A percentile compares a stretch with the other conserved stretches of the same genome.
Evolutionary conservation across 352 stramenopile species (phyloP).

Genomic region (Pythium rishiriense): DNA sequence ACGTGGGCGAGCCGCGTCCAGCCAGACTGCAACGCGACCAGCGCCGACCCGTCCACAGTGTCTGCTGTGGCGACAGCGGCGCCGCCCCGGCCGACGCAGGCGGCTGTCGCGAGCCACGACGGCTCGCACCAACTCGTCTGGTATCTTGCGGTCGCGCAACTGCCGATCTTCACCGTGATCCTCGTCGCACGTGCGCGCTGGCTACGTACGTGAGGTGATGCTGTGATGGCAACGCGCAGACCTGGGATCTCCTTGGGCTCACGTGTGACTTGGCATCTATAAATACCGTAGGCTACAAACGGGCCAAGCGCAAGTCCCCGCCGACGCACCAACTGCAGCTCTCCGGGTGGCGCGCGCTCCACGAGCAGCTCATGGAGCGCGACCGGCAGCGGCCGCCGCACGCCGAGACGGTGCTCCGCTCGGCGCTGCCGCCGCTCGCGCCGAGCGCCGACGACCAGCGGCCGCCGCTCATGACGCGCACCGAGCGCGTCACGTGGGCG

Average conservation of each 20-base stretch:
- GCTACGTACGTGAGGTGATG: conserved; percentile 13
- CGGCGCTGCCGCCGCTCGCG: conserved; percentile 18
- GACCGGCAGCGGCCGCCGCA: conserved; percentile 17
- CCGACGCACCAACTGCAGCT: conserved; percentile 22
- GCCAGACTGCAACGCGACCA: conserved; percentile 5
- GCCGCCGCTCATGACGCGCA: conserved; percentile 20
- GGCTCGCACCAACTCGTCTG: conserved; percentile 10
- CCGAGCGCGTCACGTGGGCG: conserved; percentile 17
- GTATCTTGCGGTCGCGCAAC: conserved; percentile 19
- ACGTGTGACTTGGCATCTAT: no score
- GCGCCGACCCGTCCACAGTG: neutral
- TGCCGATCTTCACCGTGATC: conserved; percentile 16
- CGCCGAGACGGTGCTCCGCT: conserved; percentile 18
- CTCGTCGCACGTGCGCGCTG: conserved; percentile 13
- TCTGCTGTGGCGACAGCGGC: neutral
- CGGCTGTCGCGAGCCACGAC: neutral
- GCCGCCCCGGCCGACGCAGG: neutral
- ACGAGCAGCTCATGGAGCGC: conserved; percentile 19
- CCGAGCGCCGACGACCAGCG: neutral
- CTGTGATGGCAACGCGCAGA: no score
- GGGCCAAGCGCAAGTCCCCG: neutral
- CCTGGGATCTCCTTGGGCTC: no score
- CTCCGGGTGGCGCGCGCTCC: conserved; percentile 22
- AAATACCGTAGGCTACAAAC: neutral
- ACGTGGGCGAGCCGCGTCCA: conserved; percentile 16